These are phyloP conservation scores for Zymoseptoria pseudotritici DNA, from an alignment of 2,329 filamentous ascomycete genomes.

Conservation along the genomic window DNA sequence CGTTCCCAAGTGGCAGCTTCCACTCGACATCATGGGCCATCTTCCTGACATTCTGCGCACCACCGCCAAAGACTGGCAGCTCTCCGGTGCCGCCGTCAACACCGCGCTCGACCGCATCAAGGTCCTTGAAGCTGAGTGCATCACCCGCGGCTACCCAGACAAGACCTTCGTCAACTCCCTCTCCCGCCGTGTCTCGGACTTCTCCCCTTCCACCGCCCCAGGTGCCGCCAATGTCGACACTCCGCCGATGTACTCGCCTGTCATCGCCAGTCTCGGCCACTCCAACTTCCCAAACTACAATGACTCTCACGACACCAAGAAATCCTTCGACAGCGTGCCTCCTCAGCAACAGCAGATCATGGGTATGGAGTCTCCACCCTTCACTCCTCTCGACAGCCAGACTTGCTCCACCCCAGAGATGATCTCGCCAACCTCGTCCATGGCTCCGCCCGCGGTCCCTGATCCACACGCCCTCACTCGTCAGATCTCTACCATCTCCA, in stretches of 20 bases:
- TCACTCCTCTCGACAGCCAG: slow-evolving; percentile 24
- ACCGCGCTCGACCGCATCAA: slow-evolving; percentile 34
- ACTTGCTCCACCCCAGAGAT: slow-evolving; percentile 16
- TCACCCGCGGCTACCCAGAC: slow-evolving; percentile 25
- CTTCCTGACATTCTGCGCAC: slow-evolving; percentile 32
- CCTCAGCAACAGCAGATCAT: slow-evolving; percentile 7
- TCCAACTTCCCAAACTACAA: neutral
- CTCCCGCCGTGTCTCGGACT: slow-evolving; percentile 9
- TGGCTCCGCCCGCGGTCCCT: slow-evolving; percentile 4
- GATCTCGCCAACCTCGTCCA: slow-evolving; percentile 2
- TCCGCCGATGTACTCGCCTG: slow-evolving; percentile 12
- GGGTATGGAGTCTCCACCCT: slow-evolving; percentile 27
- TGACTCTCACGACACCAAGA: neutral
- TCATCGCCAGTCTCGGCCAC: slow-evolving; percentile 4
- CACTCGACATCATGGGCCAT: slow-evolving; percentile 30
- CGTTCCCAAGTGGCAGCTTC: slow-evolving; percentile 33
- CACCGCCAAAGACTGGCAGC: slow-evolving; percentile 32
- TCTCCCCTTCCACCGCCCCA: slow-evolving; percentile 2
- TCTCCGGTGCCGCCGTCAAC: slow-evolving; percentile 39
- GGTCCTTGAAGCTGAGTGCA: slow-evolving; percentile 27
- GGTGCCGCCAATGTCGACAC: slow-evolving; percentile 3
- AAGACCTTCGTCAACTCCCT: slow-evolving; percentile 10
- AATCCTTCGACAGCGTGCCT: slow-evolving; percentile 7
- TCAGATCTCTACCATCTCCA: slow-evolving; percentile 14
- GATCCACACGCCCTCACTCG: slow-evolving; percentile 14